A percentile compares a stretch with the other conserved stretches of the same genome.
Evolutionary conservation across 1,139 yeast genomes (phyloP).

Genomic region (Debaryomycetaceae sp.): DNA sequence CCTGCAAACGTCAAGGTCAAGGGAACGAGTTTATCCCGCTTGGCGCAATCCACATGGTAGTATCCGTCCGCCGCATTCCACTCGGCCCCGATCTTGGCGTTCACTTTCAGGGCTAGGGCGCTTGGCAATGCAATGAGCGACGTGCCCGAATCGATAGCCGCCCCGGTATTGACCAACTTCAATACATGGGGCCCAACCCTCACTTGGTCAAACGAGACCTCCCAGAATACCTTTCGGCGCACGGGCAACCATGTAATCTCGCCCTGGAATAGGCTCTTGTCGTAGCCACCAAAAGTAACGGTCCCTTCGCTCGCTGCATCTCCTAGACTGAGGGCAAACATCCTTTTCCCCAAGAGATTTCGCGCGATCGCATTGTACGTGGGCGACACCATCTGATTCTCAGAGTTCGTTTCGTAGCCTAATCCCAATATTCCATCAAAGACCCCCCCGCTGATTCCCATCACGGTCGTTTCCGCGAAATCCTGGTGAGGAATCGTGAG

Average conservation of each 20-base stretch:
- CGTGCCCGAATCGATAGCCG: constrained; percentile 97
- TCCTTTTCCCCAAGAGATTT: constrained; percentile 72
- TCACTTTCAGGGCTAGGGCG: constrained; percentile 86
- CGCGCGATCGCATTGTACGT: constrained; percentile 75
- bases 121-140: constrained; percentile 91
- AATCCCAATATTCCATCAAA: constrained; percentile 95
- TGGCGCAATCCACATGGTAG: constrained; percentile 80
- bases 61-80: constrained; percentile 98
- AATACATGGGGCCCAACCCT: constrained; percentile 90
- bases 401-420: constrained; percentile 86
- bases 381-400: constrained; percentile 84
- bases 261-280: constrained; percentile 63
- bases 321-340: constrained; percentile 85
- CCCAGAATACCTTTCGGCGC: constrained; percentile 99
- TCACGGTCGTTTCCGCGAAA: constrained; percentile 93
- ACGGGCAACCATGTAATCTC: constrained; percentile 91
- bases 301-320: constrained; percentile 75
- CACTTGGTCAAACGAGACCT: constrained; percentile 82
- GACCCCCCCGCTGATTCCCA: constrained; percentile 96
- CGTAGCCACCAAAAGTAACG: constrained; percentile 92
- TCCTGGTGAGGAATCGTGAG: constrained; percentile 77
- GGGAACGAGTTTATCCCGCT: constrained; percentile 78
- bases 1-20: constrained; percentile 84
- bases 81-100: constrained; percentile 92
- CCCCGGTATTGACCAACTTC: constrained; percentile 72